Conservation (phyloP, 805 yeast genomes). For the Ogataea polymorpha region DNA sequence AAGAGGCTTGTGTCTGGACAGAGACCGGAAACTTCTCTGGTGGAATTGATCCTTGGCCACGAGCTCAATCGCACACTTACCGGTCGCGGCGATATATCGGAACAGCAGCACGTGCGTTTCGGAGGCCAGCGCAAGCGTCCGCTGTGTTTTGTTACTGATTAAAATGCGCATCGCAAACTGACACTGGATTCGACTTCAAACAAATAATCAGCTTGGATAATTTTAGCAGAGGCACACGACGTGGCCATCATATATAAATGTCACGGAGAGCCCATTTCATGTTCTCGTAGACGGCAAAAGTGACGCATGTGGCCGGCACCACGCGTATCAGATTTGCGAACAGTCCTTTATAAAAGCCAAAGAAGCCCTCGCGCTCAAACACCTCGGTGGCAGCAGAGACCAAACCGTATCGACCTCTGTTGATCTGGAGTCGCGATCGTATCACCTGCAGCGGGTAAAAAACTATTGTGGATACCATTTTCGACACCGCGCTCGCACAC, state of each 20-base stretch:
- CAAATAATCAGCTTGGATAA: slow-evolving; percentile 1
- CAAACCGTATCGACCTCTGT: slow-evolving; percentile 11
- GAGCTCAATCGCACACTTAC: slow-evolving; percentile 49
- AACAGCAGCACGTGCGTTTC: slow-evolving; percentile 44
- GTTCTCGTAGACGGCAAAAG: slow-evolving; percentile 81
- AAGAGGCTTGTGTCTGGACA: slow-evolving; percentile 43
- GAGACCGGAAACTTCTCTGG: slow-evolving; percentile 38
- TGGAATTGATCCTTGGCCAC: slow-evolving; percentile 38
- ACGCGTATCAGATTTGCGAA: slow-evolving; percentile 76
- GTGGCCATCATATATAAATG: slow-evolving; percentile 1
- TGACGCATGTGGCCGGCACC: slow-evolving; percentile 89
- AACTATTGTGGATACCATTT: slow-evolving; percentile 59
- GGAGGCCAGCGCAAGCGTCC: slow-evolving; percentile 43
- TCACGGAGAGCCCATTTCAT: slow-evolving; percentile 33
- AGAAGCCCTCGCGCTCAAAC: slow-evolving; percentile 48
- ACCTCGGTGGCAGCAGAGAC: slow-evolving; percentile 39
- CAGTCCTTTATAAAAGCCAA: slow-evolving; percentile 82
- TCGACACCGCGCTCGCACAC: slow-evolving; percentile 63
- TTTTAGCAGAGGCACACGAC: slow-evolving; percentile 12
- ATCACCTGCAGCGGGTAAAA: slow-evolving; percentile 86
- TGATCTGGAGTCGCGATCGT: slow-evolving; percentile 68
- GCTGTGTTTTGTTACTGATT: slow-evolving; percentile 30
- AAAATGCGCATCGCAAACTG: slow-evolving; percentile 35
- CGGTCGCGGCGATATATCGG: slow-evolving; percentile 36
- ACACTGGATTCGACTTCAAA: background rate